Evolutionary conservation across 2,329 filamentous ascomycete species (phyloP), one percentile per base, ranked within the genome.

Genomic region (Fusarium palustre): DNA sequence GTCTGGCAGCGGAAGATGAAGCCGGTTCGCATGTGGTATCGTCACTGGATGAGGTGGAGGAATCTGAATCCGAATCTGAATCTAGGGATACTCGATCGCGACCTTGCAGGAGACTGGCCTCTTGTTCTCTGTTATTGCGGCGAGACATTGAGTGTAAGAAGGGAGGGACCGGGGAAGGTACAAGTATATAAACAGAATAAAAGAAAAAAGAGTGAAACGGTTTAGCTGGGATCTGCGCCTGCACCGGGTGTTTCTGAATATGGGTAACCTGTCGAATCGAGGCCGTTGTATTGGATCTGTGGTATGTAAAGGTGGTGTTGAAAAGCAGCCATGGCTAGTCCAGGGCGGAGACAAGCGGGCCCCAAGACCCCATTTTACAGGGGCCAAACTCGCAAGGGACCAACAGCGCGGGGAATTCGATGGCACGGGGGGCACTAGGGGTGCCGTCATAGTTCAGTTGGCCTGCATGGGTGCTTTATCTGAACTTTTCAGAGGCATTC

Each of bases 21-120:
- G 68, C 63, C 59, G 61, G 64, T 55, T 66, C 54, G 74, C 76
- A 78, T 77, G 73, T 76, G 75, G 69, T 65, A 56, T 71, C 57
- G 64, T 73, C 55, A 65, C 69, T 63, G 61, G 68, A 70, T 67
- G 56, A 64, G 54, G 59, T 65, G 61, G 50, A 31, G 11, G 56
- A 46, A 55, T 55, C 42, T 1, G 55, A 64, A 28, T 52, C 55
- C 0, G 61, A 48, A 39, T 64, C 50, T 12, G 66, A 64, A 28
- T 70, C 58, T 52, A 34, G 39, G 31, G 64, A 68, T 38, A 62
- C 28, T 59, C 60, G 48, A 49, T 75, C 62, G 64, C 68, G 36
- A 38, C 55, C 59, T 69, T 55, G 61, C 5, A 68, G 59, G 47
- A 71, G 69, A 64, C 60, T 59, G 63, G 69, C 70, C 63, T 72